Evolutionary conservation across 306 rosid species (phyloP).

Genomic region (Arachis stenosperma): DNA sequence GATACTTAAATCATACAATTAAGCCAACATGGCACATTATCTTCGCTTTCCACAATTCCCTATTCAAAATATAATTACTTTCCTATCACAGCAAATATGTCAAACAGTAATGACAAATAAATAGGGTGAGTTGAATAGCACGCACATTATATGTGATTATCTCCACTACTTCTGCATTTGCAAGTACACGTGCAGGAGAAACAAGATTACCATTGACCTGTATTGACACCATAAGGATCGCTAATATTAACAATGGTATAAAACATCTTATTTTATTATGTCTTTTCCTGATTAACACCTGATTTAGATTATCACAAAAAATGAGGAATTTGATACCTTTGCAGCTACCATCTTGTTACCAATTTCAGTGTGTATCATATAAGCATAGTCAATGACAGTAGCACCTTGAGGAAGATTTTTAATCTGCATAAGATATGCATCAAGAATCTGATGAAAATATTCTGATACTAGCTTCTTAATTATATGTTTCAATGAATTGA

Average conservation of each 20-base stretch:
- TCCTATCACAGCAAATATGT: slow-evolving; percentile 29
- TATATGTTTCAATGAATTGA: slow-evolving; percentile 21
- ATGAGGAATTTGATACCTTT: slow-evolving; percentile 59
- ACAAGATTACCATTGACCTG: slow-evolving; percentile 98
- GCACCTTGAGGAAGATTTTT: slow-evolving; percentile 97
- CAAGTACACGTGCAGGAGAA: slow-evolving; percentile 84
- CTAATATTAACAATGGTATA: slow-evolving; percentile 19
- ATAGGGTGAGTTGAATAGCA: slow-evolving; percentile 36
- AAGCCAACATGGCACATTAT: slow-evolving; percentile 1
- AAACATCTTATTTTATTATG: slow-evolving; percentile 10
- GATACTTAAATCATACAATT: slow-evolving; percentile 18
- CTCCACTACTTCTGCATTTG: slow-evolving; percentile 99
- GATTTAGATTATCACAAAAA: slow-evolving; percentile 28
- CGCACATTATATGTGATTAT: slow-evolving; percentile 94
- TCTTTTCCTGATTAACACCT: slow-evolving; percentile 33
- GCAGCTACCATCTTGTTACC: slow-evolving; percentile 99
- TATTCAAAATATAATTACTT: slow-evolving; percentile 20
- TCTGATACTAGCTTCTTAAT: slow-evolving; percentile 18
- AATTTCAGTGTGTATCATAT: slow-evolving; percentile 98
- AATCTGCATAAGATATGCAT: slow-evolving; percentile 58
- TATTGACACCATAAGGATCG: slow-evolving; percentile 41
- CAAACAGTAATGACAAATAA: slow-evolving; percentile 18
- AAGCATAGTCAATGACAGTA: slow-evolving; percentile 92
- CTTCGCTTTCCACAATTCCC: slow-evolving; percentile 10
- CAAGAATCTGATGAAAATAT: slow-evolving; percentile 31